A percentile compares a stretch with the other conserved stretches of the same genome.
phyloP scores from a whole-genome alignment of 192 early-diverging fungal species.

The Mortierella claussenii region DNA sequence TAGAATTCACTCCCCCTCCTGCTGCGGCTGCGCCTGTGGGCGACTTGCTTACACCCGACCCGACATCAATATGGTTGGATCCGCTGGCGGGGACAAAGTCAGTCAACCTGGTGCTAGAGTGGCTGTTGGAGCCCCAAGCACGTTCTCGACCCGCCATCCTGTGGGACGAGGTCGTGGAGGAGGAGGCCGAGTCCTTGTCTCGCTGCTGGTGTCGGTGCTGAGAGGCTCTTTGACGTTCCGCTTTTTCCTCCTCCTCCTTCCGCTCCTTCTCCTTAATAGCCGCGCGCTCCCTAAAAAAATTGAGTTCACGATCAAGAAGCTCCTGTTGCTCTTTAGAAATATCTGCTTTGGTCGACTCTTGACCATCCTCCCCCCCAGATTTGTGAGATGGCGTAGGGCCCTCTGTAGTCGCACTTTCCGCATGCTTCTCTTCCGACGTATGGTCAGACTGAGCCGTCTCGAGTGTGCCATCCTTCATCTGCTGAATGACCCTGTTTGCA shows the following conservation, averaged over 20 bases:
- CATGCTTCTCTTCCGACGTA: constrained; percentile 14
- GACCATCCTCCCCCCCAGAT: constrained; percentile 14
- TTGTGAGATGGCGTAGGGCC: constrained; percentile 18
- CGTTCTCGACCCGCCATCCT: constrained; percentile 32
- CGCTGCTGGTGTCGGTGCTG: constrained; percentile 37
- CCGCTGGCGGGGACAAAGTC: constrained; percentile 62
- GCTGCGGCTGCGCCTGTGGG: constrained; percentile 60
- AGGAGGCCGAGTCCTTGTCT: constrained; percentile 36
- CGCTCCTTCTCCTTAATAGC: constrained; percentile 65
- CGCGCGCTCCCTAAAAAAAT: constrained; percentile 71
- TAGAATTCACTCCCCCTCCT: constrained; percentile 53
- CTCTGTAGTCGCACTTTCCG: constrained; percentile 10
- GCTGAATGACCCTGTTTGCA: constrained; percentile 55
- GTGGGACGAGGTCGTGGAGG: constrained; percentile 23
- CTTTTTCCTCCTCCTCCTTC: constrained; percentile 60
- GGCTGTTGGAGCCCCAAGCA: constrained; percentile 14
- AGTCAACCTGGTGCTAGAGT: constrained; percentile 13
- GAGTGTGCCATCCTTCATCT: constrained; percentile 54
- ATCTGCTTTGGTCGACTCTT: constrained; percentile 30
- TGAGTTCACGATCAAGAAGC: constrained; percentile 66
- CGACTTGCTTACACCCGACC: constrained; percentile 29
- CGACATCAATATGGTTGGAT: constrained; percentile 58
- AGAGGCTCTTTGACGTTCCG: constrained; percentile 25
- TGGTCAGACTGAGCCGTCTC: constrained; percentile 37
- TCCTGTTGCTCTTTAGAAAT: constrained; percentile 67